phyloP scores from a whole-genome alignment of 257 asterid species.

The Solanum infundibuliforme region DNA sequence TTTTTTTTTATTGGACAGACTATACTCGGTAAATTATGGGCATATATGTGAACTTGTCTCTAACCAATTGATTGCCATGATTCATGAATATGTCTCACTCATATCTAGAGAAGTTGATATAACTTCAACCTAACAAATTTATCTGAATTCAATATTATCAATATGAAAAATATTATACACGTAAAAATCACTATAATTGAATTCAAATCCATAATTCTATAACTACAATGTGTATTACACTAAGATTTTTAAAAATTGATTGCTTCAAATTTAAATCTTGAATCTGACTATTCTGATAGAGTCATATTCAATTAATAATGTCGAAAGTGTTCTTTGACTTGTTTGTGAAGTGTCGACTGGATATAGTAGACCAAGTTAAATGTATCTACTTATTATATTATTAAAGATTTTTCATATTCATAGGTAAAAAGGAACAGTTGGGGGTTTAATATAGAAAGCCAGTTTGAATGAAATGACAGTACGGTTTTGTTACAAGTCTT shows the following conservation, averaged over 20 bases:
- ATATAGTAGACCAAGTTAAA: background rate
- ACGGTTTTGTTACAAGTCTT: background rate
- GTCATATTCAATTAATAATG: background rate
- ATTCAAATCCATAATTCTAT: background rate
- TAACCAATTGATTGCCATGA: background rate
- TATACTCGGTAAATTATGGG: background rate
- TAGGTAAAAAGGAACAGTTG: background rate
- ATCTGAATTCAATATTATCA: background rate
- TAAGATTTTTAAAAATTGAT: rapidly evolving
- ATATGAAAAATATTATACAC: background rate
- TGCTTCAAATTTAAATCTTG: background rate
- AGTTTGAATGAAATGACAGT: background rate
- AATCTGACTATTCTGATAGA: rapidly evolving
- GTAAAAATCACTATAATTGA: background rate
- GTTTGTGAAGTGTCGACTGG: background rate
- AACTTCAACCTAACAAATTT: background rate
- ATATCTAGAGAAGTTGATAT: background rate
- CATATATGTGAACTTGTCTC: background rate
- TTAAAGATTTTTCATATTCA: background rate
- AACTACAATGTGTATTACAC: background rate
- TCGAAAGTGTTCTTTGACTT: background rate
- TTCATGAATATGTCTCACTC: background rate
- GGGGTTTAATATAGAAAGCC: background rate
- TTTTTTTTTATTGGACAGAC: background rate
- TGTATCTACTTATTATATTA: background rate